Evolutionary conservation across 139 green algal species (phyloP), one percentile per base, ranked within the genome.

Genomic region (Coelastrella sp.): DNA sequence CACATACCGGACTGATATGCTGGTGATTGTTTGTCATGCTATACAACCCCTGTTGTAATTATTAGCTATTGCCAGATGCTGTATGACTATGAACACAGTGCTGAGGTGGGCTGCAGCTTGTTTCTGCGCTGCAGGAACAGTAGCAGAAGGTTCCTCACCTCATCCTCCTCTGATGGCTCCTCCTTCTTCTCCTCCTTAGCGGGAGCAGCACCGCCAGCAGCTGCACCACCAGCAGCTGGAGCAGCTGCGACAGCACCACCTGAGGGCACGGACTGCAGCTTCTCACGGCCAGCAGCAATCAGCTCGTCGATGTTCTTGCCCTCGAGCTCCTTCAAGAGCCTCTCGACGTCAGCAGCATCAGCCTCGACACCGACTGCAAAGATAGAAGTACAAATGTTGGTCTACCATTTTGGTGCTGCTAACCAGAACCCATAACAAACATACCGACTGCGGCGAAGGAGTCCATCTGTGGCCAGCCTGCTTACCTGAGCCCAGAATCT

Each of bases 211-310:
- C 45, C 83, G 67, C 38, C 83, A 35, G 79, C 86, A 76, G 64
- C 89, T 40, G 83, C 86, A 38, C 71, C 87, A 53, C 45, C 87
- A 57, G 73, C 79, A n/a, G 89, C 62, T n/a, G 80, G 40, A 37
- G 87, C 72, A 37, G 85, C 81, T 27, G 82, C 91, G 13, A 53
- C 88, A 19, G 83, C 88, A 76, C 91, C 90, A 43, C 87, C 91
- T 41, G 90, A 88, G 32, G 91, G 93, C 81, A 96, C 91, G n/a
- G 93, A 92, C 19, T 93, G 91, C 69, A 96, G 94, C 92, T 96
- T 96, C 71, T 89, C 85, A 25, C 83, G 32, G 34, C 90, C 90
- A 51, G 71, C 85, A 45, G 76, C 77, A 40, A 88, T 89, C 60
- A 91, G 68, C 72, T 88, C 90, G 27, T 69, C 40, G 37, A 96